A percentile compares a stretch with the other conserved stretches of the same genome.
Evolutionary conservation across 2,329 filamentous ascomycete species (phyloP).

Genomic region (Alternaria viburni): DNA sequence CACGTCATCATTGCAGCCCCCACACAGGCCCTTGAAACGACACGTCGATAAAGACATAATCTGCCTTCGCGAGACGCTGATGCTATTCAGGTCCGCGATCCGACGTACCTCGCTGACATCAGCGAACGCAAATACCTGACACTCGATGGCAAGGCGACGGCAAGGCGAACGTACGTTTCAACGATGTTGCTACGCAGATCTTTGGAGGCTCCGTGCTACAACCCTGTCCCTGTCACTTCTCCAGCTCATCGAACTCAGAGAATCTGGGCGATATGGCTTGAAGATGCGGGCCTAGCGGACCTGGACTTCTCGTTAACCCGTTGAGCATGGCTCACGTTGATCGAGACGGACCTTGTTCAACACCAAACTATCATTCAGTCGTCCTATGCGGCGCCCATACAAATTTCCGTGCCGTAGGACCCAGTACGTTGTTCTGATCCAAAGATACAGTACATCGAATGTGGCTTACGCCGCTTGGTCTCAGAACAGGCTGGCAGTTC

Average conservation of each 20-base stretch:
- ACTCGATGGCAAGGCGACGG: background rate
- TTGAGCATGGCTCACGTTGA: background rate
- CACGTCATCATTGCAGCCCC: background rate
- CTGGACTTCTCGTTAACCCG: background rate
- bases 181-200: background rate
- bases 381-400: background rate
- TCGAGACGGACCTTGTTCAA: background rate
- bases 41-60: background rate
- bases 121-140: background rate
- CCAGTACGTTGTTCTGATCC: background rate
- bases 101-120: background rate
- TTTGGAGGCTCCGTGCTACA: no score
- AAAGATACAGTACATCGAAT: background rate
- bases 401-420: background rate
- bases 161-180: background rate
- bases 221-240: no score
- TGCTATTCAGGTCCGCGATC: background rate
- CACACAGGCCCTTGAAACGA: background rate
- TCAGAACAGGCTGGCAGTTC: background rate
- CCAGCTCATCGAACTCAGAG: background rate
- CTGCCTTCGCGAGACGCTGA: background rate
- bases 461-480: background rate
- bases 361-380: background rate
- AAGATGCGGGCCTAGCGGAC: background rate
- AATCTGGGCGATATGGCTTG: rapidly evolving